phyloP scores from a whole-genome alignment of 225 moss, liverwort and hornwort species.

The Asterella californica region DNA sequence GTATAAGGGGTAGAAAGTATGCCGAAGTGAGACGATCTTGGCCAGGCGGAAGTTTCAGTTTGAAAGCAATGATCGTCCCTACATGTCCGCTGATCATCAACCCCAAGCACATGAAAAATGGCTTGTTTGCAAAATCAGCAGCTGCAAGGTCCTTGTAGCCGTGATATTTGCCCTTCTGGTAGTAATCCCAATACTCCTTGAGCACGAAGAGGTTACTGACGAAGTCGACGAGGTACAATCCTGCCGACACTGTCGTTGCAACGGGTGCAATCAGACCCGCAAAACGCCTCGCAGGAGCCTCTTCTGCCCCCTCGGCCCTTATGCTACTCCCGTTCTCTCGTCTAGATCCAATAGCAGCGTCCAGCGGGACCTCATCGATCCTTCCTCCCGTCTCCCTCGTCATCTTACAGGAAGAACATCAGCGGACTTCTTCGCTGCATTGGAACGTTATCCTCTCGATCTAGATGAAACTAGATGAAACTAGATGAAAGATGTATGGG shows the following conservation, averaged over 20 bases:
- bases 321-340: background rate
- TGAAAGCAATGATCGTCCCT: constrained; percentile 14
- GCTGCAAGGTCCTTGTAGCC: background rate
- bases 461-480: no score
- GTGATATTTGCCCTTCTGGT: background rate
- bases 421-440: background rate
- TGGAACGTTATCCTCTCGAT: background rate
- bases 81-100: constrained; percentile 13
- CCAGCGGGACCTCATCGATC: background rate
- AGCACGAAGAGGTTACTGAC: background rate
- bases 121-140: background rate
- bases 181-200: constrained; percentile 13
- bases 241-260: constrained; percentile 9
- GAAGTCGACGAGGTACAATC: constrained; percentile 13
- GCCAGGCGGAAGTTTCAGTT: constrained; percentile 12
- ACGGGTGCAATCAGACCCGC: background rate
- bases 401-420: background rate
- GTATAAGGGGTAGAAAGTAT: constrained; percentile 21
- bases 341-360: background rate
- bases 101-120: background rate
- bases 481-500: no score
- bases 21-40: constrained; percentile 5
- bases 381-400: background rate
- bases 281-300: background rate
- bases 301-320: background rate